These are phyloP conservation scores for Helotiales sp. DNA, from an alignment of 2,329 filamentous ascomycete species.

Conservation along the genomic window DNA sequence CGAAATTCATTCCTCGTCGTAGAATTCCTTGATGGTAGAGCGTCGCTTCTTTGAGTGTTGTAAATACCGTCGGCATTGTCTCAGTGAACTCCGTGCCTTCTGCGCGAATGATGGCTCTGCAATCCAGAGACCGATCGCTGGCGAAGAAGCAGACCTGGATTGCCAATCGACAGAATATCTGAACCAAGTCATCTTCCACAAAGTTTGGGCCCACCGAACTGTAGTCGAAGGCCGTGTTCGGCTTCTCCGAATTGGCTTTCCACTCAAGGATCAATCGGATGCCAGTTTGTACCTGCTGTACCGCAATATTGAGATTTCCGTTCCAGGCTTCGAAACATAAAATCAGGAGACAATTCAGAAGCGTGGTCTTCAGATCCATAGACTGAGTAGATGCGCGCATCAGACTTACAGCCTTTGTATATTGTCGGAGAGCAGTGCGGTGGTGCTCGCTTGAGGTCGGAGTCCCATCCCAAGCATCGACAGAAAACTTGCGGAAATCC, in stretches of 20 bases:
- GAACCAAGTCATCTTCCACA: slow-evolving; percentile 22
- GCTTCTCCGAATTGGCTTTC: slow-evolving; percentile 12
- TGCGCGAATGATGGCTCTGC: slow-evolving; percentile 7
- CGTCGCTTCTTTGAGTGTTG: slow-evolving; percentile 20
- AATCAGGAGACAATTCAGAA: slow-evolving; percentile 45
- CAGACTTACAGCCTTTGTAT: slow-evolving; percentile 24
- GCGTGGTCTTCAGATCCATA: slow-evolving; percentile 15
- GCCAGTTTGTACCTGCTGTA: slow-evolving; percentile 30
- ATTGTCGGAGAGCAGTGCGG: slow-evolving; percentile 25
- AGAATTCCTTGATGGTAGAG: slow-evolving; percentile 16
- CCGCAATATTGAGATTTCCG: slow-evolving; percentile 27
- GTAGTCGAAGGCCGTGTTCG: not conserved
- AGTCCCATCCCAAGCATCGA: slow-evolving; percentile 1
- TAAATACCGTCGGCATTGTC: slow-evolving; percentile 22
- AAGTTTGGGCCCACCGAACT: not conserved
- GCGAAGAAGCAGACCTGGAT: slow-evolving; percentile 26
- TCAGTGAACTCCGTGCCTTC: slow-evolving; percentile 13
- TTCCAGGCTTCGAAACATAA: slow-evolving; percentile 64
- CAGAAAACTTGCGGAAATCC: slow-evolving; percentile 5
- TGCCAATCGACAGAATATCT: slow-evolving; percentile 24
- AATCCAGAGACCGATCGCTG: slow-evolving; percentile 8
- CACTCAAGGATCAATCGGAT: slow-evolving; percentile 39
- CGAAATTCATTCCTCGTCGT: slow-evolving; percentile 9
- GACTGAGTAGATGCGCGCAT: slow-evolving; percentile 19
- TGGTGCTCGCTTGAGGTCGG: slow-evolving; percentile 23